These are phyloP conservation scores for Cystoisospora suis DNA, from an alignment of 169 alveolate genomes.

Conservation along the genomic window DNA sequence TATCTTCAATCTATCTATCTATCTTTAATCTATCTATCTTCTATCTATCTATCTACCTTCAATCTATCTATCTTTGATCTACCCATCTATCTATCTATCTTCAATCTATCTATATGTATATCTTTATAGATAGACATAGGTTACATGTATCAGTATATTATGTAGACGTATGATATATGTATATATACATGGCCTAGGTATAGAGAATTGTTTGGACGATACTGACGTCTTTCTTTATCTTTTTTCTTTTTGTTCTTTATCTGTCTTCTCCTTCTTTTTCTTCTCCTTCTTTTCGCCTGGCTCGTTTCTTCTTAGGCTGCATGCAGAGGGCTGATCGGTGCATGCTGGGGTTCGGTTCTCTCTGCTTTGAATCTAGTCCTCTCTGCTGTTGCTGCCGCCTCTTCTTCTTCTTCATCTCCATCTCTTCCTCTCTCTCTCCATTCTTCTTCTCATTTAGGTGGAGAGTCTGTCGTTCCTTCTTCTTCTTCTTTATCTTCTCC, in stretches of 20 bases:
- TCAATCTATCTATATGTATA: not conserved
- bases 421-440: too few species aligned
- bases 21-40: not conserved
- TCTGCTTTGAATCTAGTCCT: not conserved
- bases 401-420: too few species aligned
- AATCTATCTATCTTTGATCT: not conserved
- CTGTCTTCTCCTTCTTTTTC: not conserved
- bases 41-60: not conserved
- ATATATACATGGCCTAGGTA: too few species aligned
- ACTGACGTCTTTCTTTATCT: too few species aligned
- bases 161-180: too few species aligned
- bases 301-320: constrained; percentile 7
- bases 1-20: not conserved
- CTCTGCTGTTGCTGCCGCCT: not conserved
- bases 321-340: not conserved
- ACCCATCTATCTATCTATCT: not conserved
- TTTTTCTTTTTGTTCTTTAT: not conserved
- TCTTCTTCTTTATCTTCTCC: too few species aligned
- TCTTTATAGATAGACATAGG: too few species aligned
- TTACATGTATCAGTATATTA: not conserved
- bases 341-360: constrained; percentile 11
- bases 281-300: not conserved
- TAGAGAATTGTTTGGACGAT: too few species aligned
- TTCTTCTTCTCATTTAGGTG: too few species aligned
- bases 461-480: too few species aligned